Percentiles rank a stretch among this genome's conserved stretches.
These are phyloP conservation scores for Teunomyces aglyptinius DNA, from an alignment of 805 yeast genomes.

Conservation along the genomic window DNA sequence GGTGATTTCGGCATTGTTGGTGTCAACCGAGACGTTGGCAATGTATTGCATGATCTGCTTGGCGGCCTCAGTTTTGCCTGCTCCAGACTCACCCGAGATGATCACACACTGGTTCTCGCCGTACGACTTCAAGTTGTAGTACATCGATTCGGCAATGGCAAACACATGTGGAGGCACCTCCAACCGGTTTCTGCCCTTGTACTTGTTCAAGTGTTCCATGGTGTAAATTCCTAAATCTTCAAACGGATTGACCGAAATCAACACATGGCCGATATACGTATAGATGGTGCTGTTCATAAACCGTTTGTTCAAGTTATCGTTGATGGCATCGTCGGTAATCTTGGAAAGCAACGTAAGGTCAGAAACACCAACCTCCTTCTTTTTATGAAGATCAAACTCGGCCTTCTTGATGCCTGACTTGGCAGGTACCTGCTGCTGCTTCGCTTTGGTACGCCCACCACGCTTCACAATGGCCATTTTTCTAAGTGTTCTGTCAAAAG, in stretches of 20 bases:
- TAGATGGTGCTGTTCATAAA: constrained; percentile 88
- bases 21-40: constrained; percentile 76
- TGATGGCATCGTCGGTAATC: constrained; percentile 88
- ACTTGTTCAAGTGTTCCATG: constrained; percentile 66
- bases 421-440: constrained; percentile 54
- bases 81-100: constrained; percentile 96
- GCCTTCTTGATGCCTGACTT: constrained; percentile 76
- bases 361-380: constrained; percentile 97
- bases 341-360: constrained; percentile 87
- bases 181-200: constrained; percentile 87
- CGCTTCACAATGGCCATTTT: constrained; percentile 78
- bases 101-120: constrained; percentile 95
- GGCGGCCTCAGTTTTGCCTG: constrained; percentile 98
- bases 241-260: constrained; percentile 95
- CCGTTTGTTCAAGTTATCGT: constrained; percentile 84
- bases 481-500: too few relatives aligned
- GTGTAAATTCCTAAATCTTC: constrained; percentile 95
- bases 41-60: constrained; percentile 97
- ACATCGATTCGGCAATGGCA: constrained; percentile 97
- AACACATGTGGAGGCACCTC: constrained; percentile 98
- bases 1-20: constrained; percentile 64
- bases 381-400: constrained; percentile 79
- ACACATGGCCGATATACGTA: constrained; percentile 90
- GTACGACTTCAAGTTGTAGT: constrained; percentile 90
- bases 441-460: constrained; percentile 58